phyloP scores from a whole-genome alignment of 345 rosid species.

The Geranium brycei region DNA sequence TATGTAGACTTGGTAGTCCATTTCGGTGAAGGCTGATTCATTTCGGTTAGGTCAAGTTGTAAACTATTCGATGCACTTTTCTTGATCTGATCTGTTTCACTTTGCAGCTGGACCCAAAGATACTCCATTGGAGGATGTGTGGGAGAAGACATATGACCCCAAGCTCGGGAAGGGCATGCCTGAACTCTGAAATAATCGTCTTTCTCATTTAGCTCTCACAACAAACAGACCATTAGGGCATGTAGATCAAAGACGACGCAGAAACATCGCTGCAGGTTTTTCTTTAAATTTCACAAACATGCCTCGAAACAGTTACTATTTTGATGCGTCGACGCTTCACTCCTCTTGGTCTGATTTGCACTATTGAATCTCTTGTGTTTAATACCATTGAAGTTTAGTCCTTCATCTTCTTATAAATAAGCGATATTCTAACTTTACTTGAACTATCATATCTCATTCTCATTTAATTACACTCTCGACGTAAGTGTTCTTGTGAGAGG shows the following conservation, averaged over 20 bases:
- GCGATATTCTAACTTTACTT: no score
- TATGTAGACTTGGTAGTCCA: not conserved
- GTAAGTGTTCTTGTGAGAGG: no score
- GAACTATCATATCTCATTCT: no score
- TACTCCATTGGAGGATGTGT: constrained; percentile 62
- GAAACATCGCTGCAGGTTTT: not conserved
- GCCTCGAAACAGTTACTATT: no score
- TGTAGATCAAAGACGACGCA: not conserved
- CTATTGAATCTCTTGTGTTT: no score
- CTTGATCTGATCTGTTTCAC: not conserved
- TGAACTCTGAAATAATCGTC: constrained; percentile 32
- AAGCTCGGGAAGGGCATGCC: constrained; percentile 95
- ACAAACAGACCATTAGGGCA: not conserved
- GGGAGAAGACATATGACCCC: constrained; percentile 73
- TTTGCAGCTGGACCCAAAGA: constrained; percentile 84
- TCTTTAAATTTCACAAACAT: no score
- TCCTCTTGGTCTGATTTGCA: no score
- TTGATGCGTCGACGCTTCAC: no score
- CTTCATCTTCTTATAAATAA: no score
- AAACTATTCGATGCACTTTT: constrained; percentile 2
- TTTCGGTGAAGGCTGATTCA: no score
- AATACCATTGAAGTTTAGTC: no score
- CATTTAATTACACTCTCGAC: no score
- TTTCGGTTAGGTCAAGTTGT: not conserved
- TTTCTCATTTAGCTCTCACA: not conserved